These are phyloP conservation scores for Massarina eburnea DNA, from an alignment of 2,329 filamentous ascomycete species.

Conservation along the genomic window DNA sequence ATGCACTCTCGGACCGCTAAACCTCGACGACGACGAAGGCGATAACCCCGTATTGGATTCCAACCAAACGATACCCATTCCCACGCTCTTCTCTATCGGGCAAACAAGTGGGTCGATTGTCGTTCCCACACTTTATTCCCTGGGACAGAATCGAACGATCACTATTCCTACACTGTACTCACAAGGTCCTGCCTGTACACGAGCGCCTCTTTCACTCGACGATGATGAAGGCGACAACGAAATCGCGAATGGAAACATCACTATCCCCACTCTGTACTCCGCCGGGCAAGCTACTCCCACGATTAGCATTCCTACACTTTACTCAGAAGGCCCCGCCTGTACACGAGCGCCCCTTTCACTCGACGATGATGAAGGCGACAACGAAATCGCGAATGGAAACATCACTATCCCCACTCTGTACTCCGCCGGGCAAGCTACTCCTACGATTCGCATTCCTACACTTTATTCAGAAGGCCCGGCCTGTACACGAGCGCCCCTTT, in stretches of 20 bases:
- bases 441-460: too few species aligned
- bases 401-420: neutral
- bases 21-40: slow-evolving; percentile 34
- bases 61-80: neutral
- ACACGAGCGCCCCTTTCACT: neutral
- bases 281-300: neutral
- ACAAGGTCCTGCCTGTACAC: neutral
- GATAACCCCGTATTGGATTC: slow-evolving; percentile 15
- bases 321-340: neutral
- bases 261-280: neutral
- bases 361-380: slow-evolving; percentile 30
- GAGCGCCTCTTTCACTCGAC: slow-evolving; percentile 3
- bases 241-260: neutral
- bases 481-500: neutral
- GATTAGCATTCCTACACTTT: neutral
- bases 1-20: slow-evolving; percentile 25
- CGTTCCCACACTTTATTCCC: neutral
- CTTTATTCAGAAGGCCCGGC: neutral
- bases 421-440: neutral
- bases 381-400: slow-evolving; percentile 8
- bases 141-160: neutral
- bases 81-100: neutral
- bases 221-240: slow-evolving; percentile 31
- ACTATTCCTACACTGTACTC: neutral
- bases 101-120: neutral